These are phyloP conservation scores for Globisporangium okanoganense DNA, from an alignment of 352 stramenopile species.

Conservation along the genomic window DNA sequence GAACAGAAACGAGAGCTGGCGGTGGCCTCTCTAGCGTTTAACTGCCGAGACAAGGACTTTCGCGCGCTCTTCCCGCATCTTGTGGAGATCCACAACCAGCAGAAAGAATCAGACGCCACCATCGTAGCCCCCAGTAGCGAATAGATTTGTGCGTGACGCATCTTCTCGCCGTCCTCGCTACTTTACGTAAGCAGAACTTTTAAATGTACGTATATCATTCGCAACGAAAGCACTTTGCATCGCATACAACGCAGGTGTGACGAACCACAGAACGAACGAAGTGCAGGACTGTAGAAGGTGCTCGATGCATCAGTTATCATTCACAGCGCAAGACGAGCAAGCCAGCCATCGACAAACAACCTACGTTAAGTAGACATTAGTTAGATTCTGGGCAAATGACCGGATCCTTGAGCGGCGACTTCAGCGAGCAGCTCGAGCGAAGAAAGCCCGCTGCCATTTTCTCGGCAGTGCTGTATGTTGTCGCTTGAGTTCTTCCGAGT, in stretches of 20 bases:
- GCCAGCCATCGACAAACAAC: neutral
- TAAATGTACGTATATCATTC: neutral
- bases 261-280: neutral
- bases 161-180: neutral
- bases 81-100: constrained; percentile 42
- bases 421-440: constrained; percentile 7
- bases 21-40: constrained; percentile 58
- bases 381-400: neutral
- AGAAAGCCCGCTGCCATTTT: neutral
- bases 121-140: neutral
- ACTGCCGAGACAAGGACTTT: constrained; percentile 85
- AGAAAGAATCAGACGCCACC: neutral
- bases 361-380: neutral
- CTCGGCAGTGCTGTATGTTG: neutral
- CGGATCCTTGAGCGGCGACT: constrained; percentile 6
- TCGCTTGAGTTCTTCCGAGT: neutral
- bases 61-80: constrained; percentile 82
- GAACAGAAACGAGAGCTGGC: constrained; percentile 71
- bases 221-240: neutral
- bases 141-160: neutral
- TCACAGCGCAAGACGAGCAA: too few relatives aligned
- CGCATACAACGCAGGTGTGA: neutral
- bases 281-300: too few relatives aligned
- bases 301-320: too few relatives aligned
- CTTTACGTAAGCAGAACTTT: neutral